phyloP scores from a whole-genome alignment of 2,329 filamentous ascomycete genomes.

The Cladophialophora bantiana region DNA sequence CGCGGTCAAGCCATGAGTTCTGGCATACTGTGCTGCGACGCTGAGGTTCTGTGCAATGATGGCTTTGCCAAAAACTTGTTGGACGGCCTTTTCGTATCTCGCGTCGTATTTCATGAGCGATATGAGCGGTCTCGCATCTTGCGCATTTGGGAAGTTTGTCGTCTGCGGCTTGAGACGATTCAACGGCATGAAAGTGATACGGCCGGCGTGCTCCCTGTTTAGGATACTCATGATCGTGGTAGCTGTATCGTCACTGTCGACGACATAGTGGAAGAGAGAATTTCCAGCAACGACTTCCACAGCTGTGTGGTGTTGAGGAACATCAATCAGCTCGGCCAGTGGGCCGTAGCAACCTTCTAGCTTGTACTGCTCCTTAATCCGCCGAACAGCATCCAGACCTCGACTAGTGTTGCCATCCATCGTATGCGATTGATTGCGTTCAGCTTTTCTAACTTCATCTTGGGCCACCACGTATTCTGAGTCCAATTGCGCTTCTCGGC shows the following conservation, averaged over 20 bases:
- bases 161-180: slow-evolving; percentile 76
- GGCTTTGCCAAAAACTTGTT: slow-evolving; percentile 93
- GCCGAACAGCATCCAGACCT: slow-evolving; percentile 84
- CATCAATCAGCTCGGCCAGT: slow-evolving; percentile 88
- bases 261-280: slow-evolving; percentile 94
- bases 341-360: slow-evolving; percentile 91
- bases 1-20: slow-evolving; percentile 88
- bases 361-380: slow-evolving; percentile 78
- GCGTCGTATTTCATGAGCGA: slow-evolving; percentile 82
- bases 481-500: slow-evolving; percentile 86
- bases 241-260: slow-evolving; percentile 88
- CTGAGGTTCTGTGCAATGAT: slow-evolving; percentile 91
- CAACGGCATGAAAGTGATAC: slow-evolving; percentile 93
- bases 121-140: slow-evolving; percentile 85
- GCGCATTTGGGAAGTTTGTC: slow-evolving; percentile 80
- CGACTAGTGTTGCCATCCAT: slow-evolving; percentile 90
- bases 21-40: slow-evolving; percentile 86
- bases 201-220: slow-evolving; percentile 78
- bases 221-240: slow-evolving; percentile 80
- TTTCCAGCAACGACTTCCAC: slow-evolving; percentile 92
- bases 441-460: slow-evolving; percentile 77
- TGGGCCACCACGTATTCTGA: slow-evolving; percentile 77
- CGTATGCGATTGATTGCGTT: slow-evolving; percentile 77
- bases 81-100: slow-evolving; percentile 82
- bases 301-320: slow-evolving; percentile 85